A percentile compares a stretch with the other conserved stretches of the same genome.
These are phyloP conservation scores for Leccinum subatratum DNA, from an alignment of 1,284 basidiomycete species.

Conservation along the genomic window DNA sequence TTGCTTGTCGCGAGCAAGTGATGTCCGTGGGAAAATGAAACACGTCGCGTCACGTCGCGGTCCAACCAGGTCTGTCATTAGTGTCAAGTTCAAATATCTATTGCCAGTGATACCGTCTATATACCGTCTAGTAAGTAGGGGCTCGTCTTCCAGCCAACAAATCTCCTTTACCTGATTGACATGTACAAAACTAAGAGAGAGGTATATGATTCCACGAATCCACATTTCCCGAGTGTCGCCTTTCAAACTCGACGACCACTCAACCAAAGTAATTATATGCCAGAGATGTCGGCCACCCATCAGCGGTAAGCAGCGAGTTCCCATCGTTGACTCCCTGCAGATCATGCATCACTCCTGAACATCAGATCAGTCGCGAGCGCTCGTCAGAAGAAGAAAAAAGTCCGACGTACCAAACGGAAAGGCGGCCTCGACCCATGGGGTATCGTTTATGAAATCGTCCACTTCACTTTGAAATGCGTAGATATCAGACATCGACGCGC, in stretches of 20 bases:
- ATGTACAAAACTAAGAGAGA: conserved; percentile 13
- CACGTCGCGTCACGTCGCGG: conserved; percentile 30
- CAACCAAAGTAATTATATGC: conserved; percentile 38
- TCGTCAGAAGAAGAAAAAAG: neutral
- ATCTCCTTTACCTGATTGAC: neutral
- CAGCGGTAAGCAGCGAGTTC: conserved; percentile 51
- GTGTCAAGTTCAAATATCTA: neutral
- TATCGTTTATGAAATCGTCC: conserved; percentile 53
- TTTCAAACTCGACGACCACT: neutral
- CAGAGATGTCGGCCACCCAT: conserved; percentile 48
- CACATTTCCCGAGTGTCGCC: neutral
- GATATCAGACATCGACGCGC: conserved; percentile 43
- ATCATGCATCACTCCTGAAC: conserved; percentile 59
- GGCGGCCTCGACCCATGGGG: conserved; percentile 53
- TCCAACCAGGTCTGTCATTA: too few species aligned
- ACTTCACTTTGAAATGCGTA: conserved; percentile 55
- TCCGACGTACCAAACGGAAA: conserved; percentile 59
- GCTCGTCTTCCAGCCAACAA: neutral
- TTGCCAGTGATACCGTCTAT: too few species aligned
- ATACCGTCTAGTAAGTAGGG: neutral
- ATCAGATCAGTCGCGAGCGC: conserved; percentile 5
- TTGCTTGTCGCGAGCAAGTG: neutral
- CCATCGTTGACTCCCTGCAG: conserved; percentile 64
- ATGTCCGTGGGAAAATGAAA: conserved; percentile 6
- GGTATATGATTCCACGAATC: neutral